These are phyloP conservation scores for Starmerella roubikii DNA, from an alignment of 805 yeast species.

Conservation along the genomic window DNA sequence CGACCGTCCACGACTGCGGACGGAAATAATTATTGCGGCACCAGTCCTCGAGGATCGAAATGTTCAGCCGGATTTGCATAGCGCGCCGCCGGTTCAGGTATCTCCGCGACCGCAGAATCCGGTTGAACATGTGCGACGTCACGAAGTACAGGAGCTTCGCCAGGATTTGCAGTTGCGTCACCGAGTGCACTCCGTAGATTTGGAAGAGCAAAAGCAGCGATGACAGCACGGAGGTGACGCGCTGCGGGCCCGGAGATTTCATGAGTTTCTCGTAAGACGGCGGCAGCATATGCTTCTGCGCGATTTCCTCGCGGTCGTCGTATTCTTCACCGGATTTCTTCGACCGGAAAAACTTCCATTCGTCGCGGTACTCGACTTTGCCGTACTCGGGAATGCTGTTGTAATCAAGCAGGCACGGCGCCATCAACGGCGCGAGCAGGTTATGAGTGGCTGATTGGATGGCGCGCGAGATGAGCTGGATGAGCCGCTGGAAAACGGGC, in stretches of 20 bases:
- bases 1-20: constrained; percentile 24
- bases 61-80: constrained; percentile 73
- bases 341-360: constrained; percentile 45
- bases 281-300: constrained; percentile 64
- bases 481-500: constrained; percentile 10
- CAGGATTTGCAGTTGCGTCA: constrained; percentile 64
- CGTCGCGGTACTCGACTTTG: constrained; percentile 61
- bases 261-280: constrained; percentile 61
- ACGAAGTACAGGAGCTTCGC: constrained; percentile 70
- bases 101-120: constrained; percentile 45
- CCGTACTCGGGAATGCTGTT: constrained; percentile 73
- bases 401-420: constrained; percentile 38
- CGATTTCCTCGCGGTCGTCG: constrained; percentile 55
- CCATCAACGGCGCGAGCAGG: constrained; percentile 16
- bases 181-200: constrained; percentile 64
- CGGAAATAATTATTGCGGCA: constrained; percentile 51
- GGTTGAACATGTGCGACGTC: constrained; percentile 58
- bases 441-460: constrained; percentile 10
- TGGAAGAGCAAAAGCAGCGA: constrained; percentile 78
- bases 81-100: constrained; percentile 73
- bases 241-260: constrained; percentile 79
- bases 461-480: constrained; percentile 2
- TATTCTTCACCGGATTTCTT: constrained; percentile 9
- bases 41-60: constrained; percentile 90
- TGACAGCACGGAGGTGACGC: constrained; percentile 71